Percentiles rank a stretch among this genome's conserved stretches.
These are phyloP conservation scores for Phytophthora meadii DNA, from an alignment of 352 stramenopile species.

Conservation along the genomic window DNA sequence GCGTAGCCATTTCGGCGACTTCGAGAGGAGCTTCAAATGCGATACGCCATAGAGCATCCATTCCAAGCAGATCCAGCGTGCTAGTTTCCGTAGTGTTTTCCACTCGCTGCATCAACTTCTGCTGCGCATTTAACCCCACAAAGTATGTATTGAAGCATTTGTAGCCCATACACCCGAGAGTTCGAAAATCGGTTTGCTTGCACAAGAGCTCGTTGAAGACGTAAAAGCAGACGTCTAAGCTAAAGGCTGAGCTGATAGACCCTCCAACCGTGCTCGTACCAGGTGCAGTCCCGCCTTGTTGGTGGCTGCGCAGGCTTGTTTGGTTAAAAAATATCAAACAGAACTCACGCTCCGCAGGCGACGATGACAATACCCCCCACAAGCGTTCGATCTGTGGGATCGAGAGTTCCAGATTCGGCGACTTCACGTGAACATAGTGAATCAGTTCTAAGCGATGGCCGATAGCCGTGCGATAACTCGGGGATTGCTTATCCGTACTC, in stretches of 20 bases:
- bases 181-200: conserved; percentile 77
- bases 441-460: conserved; percentile 88
- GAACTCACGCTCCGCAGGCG: conserved; percentile 77
- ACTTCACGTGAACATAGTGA: conserved; percentile 87
- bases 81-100: conserved; percentile 26
- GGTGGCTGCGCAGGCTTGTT: conserved; percentile 61
- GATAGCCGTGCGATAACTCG: conserved; percentile 75
- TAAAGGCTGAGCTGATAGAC: conserved; percentile 81
- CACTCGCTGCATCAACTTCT: conserved; percentile 40
- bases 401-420: conserved; percentile 74
- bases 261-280: conserved; percentile 26
- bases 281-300: conserved; percentile 33
- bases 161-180: conserved; percentile 79
- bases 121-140: conserved; percentile 73
- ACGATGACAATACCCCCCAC: conserved; percentile 80
- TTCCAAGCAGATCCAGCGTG: conserved; percentile 59
- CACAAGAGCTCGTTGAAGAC: conserved; percentile 89
- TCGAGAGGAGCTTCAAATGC: conserved; percentile 80
- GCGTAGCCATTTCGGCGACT: conserved; percentile 80
- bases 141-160: conserved; percentile 92
- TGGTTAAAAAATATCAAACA: conserved; percentile 89
- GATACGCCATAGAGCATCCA: conserved; percentile 87
- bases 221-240: conserved; percentile 74
- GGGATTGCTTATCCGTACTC: conserved; percentile 54
- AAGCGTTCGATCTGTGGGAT: conserved; percentile 79